These are phyloP conservation scores for Coleophoma cylindrospora DNA, from an alignment of 2,329 filamentous ascomycete genomes.

Conservation along the genomic window DNA sequence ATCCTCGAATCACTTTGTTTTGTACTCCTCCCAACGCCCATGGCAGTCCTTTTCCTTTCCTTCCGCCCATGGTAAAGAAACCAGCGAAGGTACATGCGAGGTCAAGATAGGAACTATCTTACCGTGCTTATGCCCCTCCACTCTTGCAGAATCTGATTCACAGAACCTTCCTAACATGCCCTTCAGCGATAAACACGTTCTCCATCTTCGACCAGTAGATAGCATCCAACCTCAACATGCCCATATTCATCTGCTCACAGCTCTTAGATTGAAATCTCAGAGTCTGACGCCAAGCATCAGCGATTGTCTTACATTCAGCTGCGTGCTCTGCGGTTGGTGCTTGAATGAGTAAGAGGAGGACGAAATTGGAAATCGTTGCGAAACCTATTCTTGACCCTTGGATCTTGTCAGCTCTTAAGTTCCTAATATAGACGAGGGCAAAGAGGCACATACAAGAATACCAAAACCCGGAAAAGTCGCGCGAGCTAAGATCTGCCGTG, in stretches of 20 bases:
- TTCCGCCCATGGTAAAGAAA: too few species aligned
- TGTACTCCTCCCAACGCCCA: too few species aligned
- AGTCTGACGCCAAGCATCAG: slow-evolving; percentile 24
- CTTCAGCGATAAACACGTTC: not conserved
- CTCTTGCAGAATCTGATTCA: not conserved
- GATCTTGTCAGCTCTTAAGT: not conserved
- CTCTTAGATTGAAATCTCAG: slow-evolving; percentile 25
- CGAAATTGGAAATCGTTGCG: slow-evolving; percentile 28
- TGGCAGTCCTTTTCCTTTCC: too few species aligned
- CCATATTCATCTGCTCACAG: slow-evolving; percentile 25
- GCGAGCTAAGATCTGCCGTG: slow-evolving; percentile 13
- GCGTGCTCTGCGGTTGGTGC: slow-evolving; percentile 24
- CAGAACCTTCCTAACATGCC: not conserved
- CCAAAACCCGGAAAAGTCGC: slow-evolving; percentile 22
- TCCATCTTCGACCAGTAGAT: slow-evolving; percentile 22
- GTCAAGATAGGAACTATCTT: too few species aligned
- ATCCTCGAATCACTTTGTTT: too few species aligned
- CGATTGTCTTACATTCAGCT: slow-evolving; percentile 19
- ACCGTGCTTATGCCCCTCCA: too few species aligned
- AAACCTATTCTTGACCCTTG: slow-evolving; percentile 29
- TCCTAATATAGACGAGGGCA: not conserved
- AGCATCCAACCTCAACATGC: slow-evolving; percentile 25
- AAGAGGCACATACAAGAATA: slow-evolving; percentile 24
- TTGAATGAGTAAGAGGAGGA: slow-evolving; percentile 26
- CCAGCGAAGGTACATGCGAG: too few species aligned